A percentile compares a stretch with the other conserved stretches of the same genome.
Evolutionary conservation across 106 monocot genomes (phyloP).

Genomic region (Dioscorea dumetorum): DNA sequence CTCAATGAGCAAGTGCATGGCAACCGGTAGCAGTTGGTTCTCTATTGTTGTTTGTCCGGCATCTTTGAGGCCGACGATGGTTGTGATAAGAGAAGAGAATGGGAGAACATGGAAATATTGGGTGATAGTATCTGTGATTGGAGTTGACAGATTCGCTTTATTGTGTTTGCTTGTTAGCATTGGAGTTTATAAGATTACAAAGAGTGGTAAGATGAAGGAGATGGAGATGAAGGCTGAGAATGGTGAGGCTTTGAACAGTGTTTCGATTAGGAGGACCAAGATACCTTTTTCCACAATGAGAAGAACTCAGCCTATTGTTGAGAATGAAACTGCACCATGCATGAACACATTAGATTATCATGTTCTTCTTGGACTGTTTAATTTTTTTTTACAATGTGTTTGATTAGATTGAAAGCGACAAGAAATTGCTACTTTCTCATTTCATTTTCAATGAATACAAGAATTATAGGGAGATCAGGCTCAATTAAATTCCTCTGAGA

Average conservation of each 20-base stretch:
- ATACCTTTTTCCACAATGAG: slow-evolving; percentile 11
- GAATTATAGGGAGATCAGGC: no score
- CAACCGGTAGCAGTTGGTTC: slow-evolving; percentile 9
- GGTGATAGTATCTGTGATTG: slow-evolving; percentile 3
- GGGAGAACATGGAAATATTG: slow-evolving; percentile 10
- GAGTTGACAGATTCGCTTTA: not conserved
- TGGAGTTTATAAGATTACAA: not conserved
- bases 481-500: no score
- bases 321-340: slow-evolving; percentile 9
- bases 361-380: no score
- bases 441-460: no score
- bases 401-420: no score
- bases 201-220: slow-evolving; percentile 6
- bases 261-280: slow-evolving; percentile 9
- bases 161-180: not conserved
- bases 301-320: slow-evolving; percentile 17
- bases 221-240: slow-evolving; percentile 13
- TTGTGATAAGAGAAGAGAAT: not conserved
- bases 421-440: no score
- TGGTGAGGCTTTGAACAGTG: slow-evolving; percentile 2
- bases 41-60: slow-evolving; percentile 5
- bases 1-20: not conserved
- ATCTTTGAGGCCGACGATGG: not conserved
- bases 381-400: no score
- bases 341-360: not conserved